Percentiles rank a stretch among this genome's conserved stretches.
Conservation (phyloP, 2,329 filamentous ascomycete genomes). For the Colletotrichum lentis region DNA sequence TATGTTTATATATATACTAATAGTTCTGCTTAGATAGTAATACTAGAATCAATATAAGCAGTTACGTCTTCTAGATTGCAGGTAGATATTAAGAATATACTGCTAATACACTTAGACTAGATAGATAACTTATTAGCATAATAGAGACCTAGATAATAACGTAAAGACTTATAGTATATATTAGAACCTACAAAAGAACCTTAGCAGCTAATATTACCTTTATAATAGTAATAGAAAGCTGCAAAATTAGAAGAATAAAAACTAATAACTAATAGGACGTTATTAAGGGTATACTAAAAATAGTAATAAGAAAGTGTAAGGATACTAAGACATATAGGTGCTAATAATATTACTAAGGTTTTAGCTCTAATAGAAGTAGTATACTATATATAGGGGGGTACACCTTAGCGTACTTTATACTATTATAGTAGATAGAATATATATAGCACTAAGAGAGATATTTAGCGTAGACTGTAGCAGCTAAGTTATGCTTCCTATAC, state of each 20-base stretch:
- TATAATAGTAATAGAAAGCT: background rate
- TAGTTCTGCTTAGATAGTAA: background rate
- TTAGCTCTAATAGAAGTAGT: background rate
- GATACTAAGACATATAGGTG: background rate
- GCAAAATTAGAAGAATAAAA: background rate
- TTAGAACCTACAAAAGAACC: background rate
- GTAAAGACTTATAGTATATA: conserved; percentile 1
- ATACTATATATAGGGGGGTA: background rate
- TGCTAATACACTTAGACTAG: conserved; percentile 5
- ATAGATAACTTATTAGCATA: background rate
- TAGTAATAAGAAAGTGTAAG: background rate
- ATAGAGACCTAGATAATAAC: background rate
- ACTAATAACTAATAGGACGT: background rate
- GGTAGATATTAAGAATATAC: background rate
- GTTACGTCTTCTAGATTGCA: conserved; percentile 1
- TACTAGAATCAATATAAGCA: conserved; percentile 2
- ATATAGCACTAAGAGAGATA: background rate
- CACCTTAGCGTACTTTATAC: background rate
- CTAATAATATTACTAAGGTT: background rate
- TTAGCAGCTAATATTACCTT: background rate
- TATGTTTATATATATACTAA: conserved; percentile 1
- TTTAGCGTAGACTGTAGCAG: background rate
- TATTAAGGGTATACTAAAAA: background rate
- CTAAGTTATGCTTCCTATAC: background rate
- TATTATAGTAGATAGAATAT: background rate